phyloP scores from a whole-genome alignment of 164 flowering plant genomes.

The Aristolochia fimbriata region DNA sequence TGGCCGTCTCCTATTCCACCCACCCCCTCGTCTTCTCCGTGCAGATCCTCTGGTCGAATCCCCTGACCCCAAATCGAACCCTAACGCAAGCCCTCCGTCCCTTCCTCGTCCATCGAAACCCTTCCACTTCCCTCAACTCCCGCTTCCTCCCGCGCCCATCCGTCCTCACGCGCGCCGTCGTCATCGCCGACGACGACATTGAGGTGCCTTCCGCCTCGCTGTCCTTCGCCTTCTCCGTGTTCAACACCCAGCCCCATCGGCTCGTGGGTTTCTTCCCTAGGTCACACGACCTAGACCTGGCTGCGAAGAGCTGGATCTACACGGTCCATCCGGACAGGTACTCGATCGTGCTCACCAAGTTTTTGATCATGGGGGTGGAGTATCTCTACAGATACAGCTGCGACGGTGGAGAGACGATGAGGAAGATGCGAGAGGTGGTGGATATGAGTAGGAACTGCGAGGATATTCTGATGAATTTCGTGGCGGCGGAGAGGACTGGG shows the following conservation, averaged over 20 bases:
- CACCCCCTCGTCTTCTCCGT: slow-evolving; percentile 50
- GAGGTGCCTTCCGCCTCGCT: slow-evolving; percentile 42
- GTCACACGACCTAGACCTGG: slow-evolving; percentile 67
- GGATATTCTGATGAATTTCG: slow-evolving; percentile 88
- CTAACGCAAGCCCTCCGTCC: slow-evolving; percentile 34
- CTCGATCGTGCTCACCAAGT: slow-evolving; percentile 78
- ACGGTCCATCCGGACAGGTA: slow-evolving; percentile 60
- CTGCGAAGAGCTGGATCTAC: slow-evolving; percentile 55
- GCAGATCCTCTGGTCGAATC: slow-evolving; percentile 79
- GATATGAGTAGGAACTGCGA: slow-evolving; percentile 63
- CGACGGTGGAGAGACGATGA: slow-evolving; percentile 15
- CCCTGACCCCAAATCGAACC: slow-evolving; percentile 40
- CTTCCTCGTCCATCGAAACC: slow-evolving; percentile 33
- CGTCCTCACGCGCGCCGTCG: slow-evolving; percentile 58
- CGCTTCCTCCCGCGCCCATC: slow-evolving; percentile 55
- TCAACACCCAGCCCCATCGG: slow-evolving; percentile 37
- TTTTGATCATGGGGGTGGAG: slow-evolving; percentile 43
- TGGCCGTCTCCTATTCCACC: slow-evolving; percentile 57
- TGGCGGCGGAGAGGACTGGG: slow-evolving; percentile 38
- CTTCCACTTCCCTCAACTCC: slow-evolving; percentile 48
- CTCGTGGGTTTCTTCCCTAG: slow-evolving; percentile 66
- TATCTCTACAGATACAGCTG: slow-evolving; percentile 54
- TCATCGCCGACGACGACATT: slow-evolving; percentile 81
- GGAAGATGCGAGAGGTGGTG: slow-evolving; percentile 31
- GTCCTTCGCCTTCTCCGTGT: slow-evolving; percentile 61